Conservation (phyloP, 306 rosid genomes). For the Elaeagnus macrophylla region DNA sequence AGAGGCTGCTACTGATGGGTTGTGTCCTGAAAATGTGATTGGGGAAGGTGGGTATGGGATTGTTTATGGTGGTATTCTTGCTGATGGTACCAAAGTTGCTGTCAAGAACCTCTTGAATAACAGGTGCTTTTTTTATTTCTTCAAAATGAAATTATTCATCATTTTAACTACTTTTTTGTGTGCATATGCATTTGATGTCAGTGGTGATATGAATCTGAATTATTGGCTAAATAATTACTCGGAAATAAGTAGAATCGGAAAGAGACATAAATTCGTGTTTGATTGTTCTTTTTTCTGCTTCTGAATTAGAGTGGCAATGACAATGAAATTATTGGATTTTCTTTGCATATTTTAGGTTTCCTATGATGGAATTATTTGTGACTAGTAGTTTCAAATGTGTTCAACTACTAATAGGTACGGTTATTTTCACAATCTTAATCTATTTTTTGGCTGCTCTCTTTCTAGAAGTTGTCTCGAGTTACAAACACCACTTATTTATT, state of each 20-base stretch:
- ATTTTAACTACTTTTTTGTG: background rate
- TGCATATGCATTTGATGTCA: background rate
- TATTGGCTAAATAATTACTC: background rate
- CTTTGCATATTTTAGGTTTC: background rate
- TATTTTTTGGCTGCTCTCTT: background rate
- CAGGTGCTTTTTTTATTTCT: conserved; percentile 32
- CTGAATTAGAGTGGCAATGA: background rate
- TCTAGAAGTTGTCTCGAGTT: background rate
- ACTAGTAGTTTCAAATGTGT: background rate
- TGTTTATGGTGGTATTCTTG: conserved; percentile 62
- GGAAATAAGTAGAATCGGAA: background rate
- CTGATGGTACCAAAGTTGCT: conserved; percentile 73
- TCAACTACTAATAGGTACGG: background rate
- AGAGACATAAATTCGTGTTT: background rate
- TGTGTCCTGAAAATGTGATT: conserved; percentile 74
- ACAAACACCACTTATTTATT: no score
- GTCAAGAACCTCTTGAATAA: conserved; percentile 92
- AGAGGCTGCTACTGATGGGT: conserved; percentile 77
- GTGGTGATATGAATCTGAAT: background rate
- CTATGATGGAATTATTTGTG: background rate
- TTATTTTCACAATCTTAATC: background rate
- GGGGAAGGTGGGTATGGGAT: conserved; percentile 99
- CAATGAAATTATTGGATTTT: background rate
- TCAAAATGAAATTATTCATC: background rate
- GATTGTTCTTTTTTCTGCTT: background rate